phyloP scores from a whole-genome alignment of 306 rosid species.

The Astragalus glycyphyllos region DNA sequence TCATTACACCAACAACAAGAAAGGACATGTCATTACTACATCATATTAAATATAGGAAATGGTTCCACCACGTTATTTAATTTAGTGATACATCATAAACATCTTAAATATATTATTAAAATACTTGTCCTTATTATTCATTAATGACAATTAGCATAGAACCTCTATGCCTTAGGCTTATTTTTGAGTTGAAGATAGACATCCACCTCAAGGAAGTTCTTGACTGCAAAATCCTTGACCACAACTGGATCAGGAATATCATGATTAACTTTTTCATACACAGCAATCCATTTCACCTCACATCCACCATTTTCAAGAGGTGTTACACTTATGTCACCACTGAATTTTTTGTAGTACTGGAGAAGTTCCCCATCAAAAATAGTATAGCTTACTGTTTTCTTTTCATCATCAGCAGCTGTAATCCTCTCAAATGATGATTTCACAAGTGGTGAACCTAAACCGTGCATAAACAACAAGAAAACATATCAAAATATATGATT shows the following conservation, averaged over 20 bases:
- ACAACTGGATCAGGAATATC: slow-evolving; percentile 68
- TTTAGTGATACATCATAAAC: not conserved
- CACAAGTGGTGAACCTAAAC: slow-evolving; percentile 65
- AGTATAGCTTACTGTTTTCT: slow-evolving; percentile 54
- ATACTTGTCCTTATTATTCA: slow-evolving; percentile 1
- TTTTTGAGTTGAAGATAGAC: slow-evolving; percentile 44
- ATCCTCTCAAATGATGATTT: slow-evolving; percentile 69
- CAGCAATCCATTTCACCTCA: slow-evolving; percentile 70
- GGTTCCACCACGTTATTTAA: slow-evolving; percentile 39
- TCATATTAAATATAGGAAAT: not conserved
- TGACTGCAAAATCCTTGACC: slow-evolving; percentile 74
- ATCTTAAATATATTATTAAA: not conserved
- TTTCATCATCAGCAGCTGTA: slow-evolving; percentile 59
- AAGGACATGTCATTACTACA: slow-evolving; percentile 13
- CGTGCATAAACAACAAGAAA: not conserved
- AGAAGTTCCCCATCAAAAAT: slow-evolving; percentile 83
- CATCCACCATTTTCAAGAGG: slow-evolving; percentile 73
- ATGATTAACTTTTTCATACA: slow-evolving; percentile 57
- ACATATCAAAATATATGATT: not conserved
- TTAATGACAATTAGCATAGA: not conserved
- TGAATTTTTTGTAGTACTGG: slow-evolving; percentile 70
- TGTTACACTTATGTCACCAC: slow-evolving; percentile 52
- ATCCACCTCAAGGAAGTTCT: slow-evolving; percentile 79
- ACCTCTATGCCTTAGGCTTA: slow-evolving; percentile 41
- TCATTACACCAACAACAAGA: not conserved